Base-by-base conservation (phyloP, 768 basidiomycete species). In the Macrolepiota fuliginosa region DNA sequence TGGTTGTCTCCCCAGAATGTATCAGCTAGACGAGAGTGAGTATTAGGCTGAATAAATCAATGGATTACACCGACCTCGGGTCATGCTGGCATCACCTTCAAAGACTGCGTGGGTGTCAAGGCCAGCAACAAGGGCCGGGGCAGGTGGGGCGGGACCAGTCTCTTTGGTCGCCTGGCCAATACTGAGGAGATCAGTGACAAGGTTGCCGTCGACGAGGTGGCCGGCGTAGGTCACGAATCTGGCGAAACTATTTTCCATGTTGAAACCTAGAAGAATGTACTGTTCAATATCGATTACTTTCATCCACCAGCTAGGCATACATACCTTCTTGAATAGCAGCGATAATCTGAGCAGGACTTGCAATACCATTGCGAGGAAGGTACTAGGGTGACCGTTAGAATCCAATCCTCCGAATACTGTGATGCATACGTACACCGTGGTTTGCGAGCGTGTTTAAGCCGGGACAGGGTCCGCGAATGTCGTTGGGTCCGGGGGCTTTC, bases 391-490 rank as follows among this genome's bases (percentile, higher is more conserved):
- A 32, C 7, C 29, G 29, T 32, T 7, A 32, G 29, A 32, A 32
- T 32, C 29, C 29, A 32, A 32, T 3, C 29, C 7, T 32, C n/a
- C 29, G 7, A 7, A 32, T 7, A 32, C 3, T 32, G 29, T 32
- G 12, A 47, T 19, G 25, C 19, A 7, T 32, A 60, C 56, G 27
- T 53, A 67, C 66, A 24, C 66, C 66, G 42, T 67, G 66, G 29
- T 54, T 58, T 25, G 66, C 66, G 10, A 67, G 64, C 4, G 64
- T 65, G 29, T 67, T 67, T 12, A 67, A 52, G 4, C 66, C 66
- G n/a, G 66, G 66, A 27, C 66, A 67, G 19, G 66, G 66, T 12
- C 66, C 66, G 11, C 66, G 59, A 45, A 67, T 62, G 24, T 65
- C 67, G 1, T 49, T 59, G 3, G 58, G 58, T 7, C 25, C 27